These are phyloP conservation scores for Staphylotrichum tortipilum DNA, from an alignment of 495 filamentous ascomycete genomes.

Conservation along the genomic window DNA sequence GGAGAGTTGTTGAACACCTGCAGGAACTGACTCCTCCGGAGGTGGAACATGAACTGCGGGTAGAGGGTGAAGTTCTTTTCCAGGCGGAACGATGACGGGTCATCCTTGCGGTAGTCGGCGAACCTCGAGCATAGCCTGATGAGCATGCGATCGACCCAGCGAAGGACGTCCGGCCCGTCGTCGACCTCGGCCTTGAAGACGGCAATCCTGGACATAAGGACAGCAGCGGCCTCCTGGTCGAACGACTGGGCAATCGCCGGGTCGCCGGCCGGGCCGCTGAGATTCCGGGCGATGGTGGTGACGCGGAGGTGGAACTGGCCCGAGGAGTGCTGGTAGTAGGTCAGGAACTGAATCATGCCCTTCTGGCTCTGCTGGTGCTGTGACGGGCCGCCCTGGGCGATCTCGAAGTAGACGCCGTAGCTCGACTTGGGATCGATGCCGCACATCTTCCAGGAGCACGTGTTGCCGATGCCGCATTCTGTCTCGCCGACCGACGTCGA, in stretches of 20 bases:
- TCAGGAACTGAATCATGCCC: constrained; percentile 97
- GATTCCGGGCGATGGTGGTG: constrained; percentile 83
- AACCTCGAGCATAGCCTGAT: constrained; percentile 95
- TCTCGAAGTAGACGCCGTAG: constrained; percentile 96
- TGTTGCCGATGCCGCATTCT: constrained; percentile 97
- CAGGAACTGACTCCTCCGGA: constrained; percentile 92
- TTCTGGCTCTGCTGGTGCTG: constrained; percentile 82
- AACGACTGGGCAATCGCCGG: constrained; percentile 97
- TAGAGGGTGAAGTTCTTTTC: constrained; percentile 99
- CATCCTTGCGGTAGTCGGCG: constrained; percentile 97
- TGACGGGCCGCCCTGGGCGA: constrained; percentile 85
- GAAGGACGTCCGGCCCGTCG: constrained; percentile 95
- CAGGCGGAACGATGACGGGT: constrained; percentile 92
- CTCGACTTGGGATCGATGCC: constrained; percentile 89
- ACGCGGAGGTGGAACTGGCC: constrained; percentile 94
- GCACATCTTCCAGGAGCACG: constrained; percentile 99
- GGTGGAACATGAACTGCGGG: constrained; percentile 99
- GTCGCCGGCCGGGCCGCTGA: constrained; percentile 92
- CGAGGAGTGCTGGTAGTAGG: constrained; percentile 96
- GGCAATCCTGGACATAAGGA: constrained; percentile 96
- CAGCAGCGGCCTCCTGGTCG: constrained; percentile 95
- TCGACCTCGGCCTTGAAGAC: constrained; percentile 99
- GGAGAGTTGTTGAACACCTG: constrained; percentile 99
- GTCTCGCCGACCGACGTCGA: constrained; percentile 95
- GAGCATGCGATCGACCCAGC: constrained; percentile 99